Evolutionary conservation across 73 alveolate species (phyloP), one percentile per base, ranked within the genome.

Genomic region (Diophrys appendiculata): DNA sequence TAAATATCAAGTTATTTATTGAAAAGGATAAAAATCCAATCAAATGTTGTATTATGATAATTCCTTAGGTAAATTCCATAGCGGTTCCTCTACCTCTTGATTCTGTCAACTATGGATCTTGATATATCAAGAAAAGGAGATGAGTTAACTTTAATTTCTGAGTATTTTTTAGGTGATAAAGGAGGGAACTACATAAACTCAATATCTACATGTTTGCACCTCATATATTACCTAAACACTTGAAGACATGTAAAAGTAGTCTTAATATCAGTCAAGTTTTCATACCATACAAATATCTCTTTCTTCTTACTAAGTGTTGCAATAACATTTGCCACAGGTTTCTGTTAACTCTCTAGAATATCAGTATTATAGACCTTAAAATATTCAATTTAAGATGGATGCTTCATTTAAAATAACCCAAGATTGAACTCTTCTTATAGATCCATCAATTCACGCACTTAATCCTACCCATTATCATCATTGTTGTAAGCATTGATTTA

Each of bases 181-280:
- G 89, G 87, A 5, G 93, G 93, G 56, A 79, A 86, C 11, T 73
- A 88, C 26, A 86, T 53, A 71, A 86, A 86, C 22, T 69, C 64
- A 33, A 73, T 73, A 65, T 86, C 93, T 31, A 71, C 23, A 56
- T 26, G 68, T 1, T 29, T 60, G 1, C 67, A 28, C 25, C 33
- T 53, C 29, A 29, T 55, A 73, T 52, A 68, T 26, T 80, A 80
- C 67, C 69, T 78, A 56, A 86, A 80, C 11, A 80, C 73, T 53
- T 86, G 89, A 1, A 74, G 79, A 43, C 93, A 86, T 33, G 52
- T 31, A 32, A 86, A 86, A 0, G 78, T 2, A 73, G 80, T 65
- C 2, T 60, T 85, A 60, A 77, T 78, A 34, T 74, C 80, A 73
- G 65, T 65, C 30, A 79, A 25, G 68, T 80, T 86, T 54, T 86